Evolutionary conservation across 2,329 filamentous ascomycete genomes (phyloP).

Genomic region (Capronia americana): DNA sequence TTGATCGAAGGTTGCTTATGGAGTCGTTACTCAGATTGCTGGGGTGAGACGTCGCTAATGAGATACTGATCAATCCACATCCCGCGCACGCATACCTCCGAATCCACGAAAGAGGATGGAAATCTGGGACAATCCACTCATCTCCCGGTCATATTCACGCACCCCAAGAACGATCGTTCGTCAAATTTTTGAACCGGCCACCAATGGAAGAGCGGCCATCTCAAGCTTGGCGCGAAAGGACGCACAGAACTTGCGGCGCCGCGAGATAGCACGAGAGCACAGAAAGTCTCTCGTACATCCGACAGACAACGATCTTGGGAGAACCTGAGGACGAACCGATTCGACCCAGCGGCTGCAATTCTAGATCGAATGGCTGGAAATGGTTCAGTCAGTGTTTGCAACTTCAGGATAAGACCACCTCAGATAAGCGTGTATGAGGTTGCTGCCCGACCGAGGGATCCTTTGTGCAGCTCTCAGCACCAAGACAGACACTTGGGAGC

Average conservation of each 20-base stretch:
- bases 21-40: constrained; percentile 30
- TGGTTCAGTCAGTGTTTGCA: background rate
- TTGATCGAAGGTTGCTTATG: constrained; percentile 34
- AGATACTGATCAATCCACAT: background rate
- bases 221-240: background rate
- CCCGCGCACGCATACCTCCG: background rate
- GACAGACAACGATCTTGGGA: background rate
- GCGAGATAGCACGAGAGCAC: background rate
- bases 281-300: background rate
- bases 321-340: background rate
- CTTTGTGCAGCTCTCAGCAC: background rate
- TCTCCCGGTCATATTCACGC: background rate
- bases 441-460: background rate
- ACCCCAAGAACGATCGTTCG: background rate
- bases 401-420: background rate
- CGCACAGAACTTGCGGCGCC: background rate
- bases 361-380: background rate
- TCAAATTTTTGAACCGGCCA: background rate
- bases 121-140: background rate
- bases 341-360: background rate
- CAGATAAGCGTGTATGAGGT: background rate
- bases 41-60: constrained; percentile 13
- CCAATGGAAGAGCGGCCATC: too few relatives aligned
- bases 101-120: background rate
- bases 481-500: background rate